Base-by-base conservation (phyloP, 1,284 basidiomycete species). In the Ustilago curta region DNA sequence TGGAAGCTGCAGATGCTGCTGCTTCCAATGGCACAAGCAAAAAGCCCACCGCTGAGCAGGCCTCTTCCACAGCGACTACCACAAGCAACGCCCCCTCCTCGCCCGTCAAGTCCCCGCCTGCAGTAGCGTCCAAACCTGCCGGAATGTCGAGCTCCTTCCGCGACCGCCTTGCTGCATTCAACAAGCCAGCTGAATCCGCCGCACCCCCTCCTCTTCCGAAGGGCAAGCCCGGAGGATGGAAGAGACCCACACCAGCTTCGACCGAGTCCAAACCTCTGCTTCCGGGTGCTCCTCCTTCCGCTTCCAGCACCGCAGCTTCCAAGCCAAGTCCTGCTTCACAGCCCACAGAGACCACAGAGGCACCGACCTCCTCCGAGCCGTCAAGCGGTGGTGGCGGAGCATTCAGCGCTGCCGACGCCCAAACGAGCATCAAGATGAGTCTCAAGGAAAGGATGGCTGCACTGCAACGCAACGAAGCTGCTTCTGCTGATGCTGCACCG, bases 371-470 rank as follows among this genome's bases (percentile, higher is more conserved):
- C 5, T 25, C 56, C n/a, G 64, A 72, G 16, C 29, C 54, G 3
- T 57, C 62, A 7, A 39, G 60, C 25, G 58, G 32, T 18, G 57
- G 64, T 21, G 59, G 63, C 14, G 59, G 59, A 2, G 76, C 64
- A 9, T 81, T 82, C 60, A 75, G 68, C n/a, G 79, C 80, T 25
- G 80, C 80, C 11, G 83, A 84, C 57, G 83, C 83, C 3, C 68
- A 82, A 54, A 81, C 73, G 58, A 80, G 78, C 37, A 84, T 84
- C 70, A 82, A 83, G 63, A 79, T 83, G 78, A 80, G 78, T 39
- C 59, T 84, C 37, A 84, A 84, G 59, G 82, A 84, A 29, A 70
- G 83, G 27, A 84, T 84, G 83, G 82, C 83, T 9, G 83, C 83
- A 7, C 70, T 84, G 19, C 83, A 83, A 35, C 76, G 81, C n/a